phyloP scores from a whole-genome alignment of 2,329 filamentous ascomycete genomes.

The Aureobasidium zeae region DNA sequence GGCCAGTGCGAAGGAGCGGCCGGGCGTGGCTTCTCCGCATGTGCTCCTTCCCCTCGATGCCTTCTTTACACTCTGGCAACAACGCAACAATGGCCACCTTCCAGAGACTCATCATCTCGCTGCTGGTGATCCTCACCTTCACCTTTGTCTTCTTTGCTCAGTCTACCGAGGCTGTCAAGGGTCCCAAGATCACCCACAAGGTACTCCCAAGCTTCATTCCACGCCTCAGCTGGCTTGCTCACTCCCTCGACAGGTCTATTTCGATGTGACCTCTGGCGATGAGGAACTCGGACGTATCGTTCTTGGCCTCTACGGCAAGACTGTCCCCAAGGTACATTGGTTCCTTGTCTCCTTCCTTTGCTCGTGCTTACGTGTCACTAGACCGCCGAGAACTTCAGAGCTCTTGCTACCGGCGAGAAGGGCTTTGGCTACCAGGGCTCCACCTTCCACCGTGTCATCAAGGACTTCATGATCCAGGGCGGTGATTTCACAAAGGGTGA shows the following conservation, averaged over 20 bases:
- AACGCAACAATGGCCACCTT: conserved; percentile 58
- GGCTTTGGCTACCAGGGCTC: conserved; percentile 76
- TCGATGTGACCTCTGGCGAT: conserved; percentile 71
- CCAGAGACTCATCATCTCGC: conserved; percentile 59
- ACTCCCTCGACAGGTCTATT: conserved; percentile 52
- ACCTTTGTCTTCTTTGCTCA: conserved; percentile 67
- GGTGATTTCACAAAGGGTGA: conserved; percentile 80
- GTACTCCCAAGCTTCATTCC: conserved; percentile 32
- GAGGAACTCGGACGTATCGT: conserved; percentile 65
- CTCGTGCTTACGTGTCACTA: conserved; percentile 23
- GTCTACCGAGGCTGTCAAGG: conserved; percentile 65
- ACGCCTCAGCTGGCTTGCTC: not conserved
- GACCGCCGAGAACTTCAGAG: conserved; percentile 67
- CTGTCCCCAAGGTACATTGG: conserved; percentile 57
- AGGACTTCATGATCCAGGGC: conserved; percentile 85
- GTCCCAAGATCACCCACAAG: conserved; percentile 89
- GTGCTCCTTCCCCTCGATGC: not conserved
- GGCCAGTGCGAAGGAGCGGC: not conserved
- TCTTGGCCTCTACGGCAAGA: conserved; percentile 80
- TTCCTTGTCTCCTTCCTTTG: not conserved
- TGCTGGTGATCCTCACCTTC: conserved; percentile 67
- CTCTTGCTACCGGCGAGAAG: conserved; percentile 76
- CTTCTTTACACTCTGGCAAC: conserved; percentile 11
- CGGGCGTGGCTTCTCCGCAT: not conserved
- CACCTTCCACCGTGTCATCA: conserved; percentile 82